phyloP scores from a whole-genome alignment of 2,329 filamentous ascomycete genomes.

The Chaetomium sp. region DNA sequence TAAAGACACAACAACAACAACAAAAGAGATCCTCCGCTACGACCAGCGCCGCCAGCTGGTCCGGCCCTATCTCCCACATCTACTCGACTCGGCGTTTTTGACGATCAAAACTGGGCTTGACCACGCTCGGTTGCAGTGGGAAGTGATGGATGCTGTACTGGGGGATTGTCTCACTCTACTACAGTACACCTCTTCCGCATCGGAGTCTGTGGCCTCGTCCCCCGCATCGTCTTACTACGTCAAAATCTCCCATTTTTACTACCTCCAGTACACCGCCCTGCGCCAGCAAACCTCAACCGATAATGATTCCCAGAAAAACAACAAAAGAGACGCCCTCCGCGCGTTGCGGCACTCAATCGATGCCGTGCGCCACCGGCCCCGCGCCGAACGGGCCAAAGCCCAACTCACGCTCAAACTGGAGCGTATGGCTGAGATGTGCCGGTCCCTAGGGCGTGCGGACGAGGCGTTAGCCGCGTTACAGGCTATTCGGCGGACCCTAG shows the following conservation, averaged over 20 bases:
- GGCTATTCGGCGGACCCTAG: slow-evolving; percentile 54
- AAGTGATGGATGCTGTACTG: slow-evolving; percentile 49
- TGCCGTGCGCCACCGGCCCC: slow-evolving; percentile 48
- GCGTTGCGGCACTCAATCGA: slow-evolving; percentile 60
- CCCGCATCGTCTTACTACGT: slow-evolving; percentile 43
- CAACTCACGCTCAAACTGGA: slow-evolving; percentile 60
- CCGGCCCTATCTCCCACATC: slow-evolving; percentile 45
- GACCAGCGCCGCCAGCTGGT: slow-evolving; percentile 53
- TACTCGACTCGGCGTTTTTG: slow-evolving; percentile 55
- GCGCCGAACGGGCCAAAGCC: slow-evolving; percentile 51
- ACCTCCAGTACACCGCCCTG: slow-evolving; percentile 51
- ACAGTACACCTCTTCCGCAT: slow-evolving; percentile 38
- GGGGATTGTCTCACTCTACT: slow-evolving; percentile 50
- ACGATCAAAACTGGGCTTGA: slow-evolving; percentile 49
- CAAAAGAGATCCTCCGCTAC: slow-evolving; percentile 40
- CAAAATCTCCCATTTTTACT: slow-evolving; percentile 67
- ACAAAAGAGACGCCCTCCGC: slow-evolving; percentile 35
- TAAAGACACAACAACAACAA: no score
- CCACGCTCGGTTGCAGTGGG: slow-evolving; percentile 44
- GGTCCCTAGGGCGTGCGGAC: slow-evolving; percentile 43
- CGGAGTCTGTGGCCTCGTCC: slow-evolving; percentile 23
- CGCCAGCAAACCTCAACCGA: no score
- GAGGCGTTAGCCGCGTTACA: slow-evolving; percentile 54
- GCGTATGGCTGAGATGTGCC: slow-evolving; percentile 56
- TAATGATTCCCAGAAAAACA: no score